phyloP scores from a whole-genome alignment of 225 moss, liverwort and hornwort genomes.

The Pseudisothecium myosuroides region DNA sequence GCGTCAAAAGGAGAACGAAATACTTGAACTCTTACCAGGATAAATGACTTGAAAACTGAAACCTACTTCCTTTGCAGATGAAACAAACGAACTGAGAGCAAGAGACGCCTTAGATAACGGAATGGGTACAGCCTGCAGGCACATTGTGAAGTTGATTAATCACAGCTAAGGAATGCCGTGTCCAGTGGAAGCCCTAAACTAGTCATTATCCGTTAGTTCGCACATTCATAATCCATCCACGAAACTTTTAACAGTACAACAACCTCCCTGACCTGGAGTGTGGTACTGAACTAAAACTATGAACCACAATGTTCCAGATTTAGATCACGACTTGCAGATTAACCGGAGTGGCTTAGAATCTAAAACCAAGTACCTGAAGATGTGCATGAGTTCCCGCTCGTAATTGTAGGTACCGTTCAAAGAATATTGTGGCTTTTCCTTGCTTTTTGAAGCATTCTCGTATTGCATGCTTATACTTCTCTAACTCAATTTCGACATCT shows the following conservation, averaged over 20 bases:
- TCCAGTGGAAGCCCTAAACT: not conserved
- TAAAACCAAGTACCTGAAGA: conserved; percentile 56
- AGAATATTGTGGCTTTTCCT: conserved; percentile 67
- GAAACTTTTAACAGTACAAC: not conserved
- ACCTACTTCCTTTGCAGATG: conserved; percentile 75
- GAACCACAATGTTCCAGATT: not conserved
- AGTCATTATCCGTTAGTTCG: not conserved
- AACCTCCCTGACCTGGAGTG: not conserved
- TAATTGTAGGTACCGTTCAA: conserved; percentile 84
- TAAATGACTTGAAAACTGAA: conserved; percentile 41
- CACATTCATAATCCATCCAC: not conserved
- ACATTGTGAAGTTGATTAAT: not conserved
- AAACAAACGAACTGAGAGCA: conserved; percentile 53
- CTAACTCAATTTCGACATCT: conserved; percentile 52
- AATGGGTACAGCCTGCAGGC: conserved; percentile 69
- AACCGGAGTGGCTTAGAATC: not conserved
- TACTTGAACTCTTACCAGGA: conserved; percentile 5
- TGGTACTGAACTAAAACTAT: conserved; percentile 10
- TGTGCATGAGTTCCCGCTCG: conserved; percentile 98
- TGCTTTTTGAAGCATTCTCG: conserved; percentile 65
- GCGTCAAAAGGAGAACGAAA: not conserved
- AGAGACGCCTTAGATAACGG: conserved; percentile 58
- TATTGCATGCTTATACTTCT: conserved; percentile 67
- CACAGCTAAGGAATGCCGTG: not conserved
- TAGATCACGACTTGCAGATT: not conserved